Conservation (phyloP, 2,329 filamentous ascomycete species). For the Nectriaceae sp. region DNA sequence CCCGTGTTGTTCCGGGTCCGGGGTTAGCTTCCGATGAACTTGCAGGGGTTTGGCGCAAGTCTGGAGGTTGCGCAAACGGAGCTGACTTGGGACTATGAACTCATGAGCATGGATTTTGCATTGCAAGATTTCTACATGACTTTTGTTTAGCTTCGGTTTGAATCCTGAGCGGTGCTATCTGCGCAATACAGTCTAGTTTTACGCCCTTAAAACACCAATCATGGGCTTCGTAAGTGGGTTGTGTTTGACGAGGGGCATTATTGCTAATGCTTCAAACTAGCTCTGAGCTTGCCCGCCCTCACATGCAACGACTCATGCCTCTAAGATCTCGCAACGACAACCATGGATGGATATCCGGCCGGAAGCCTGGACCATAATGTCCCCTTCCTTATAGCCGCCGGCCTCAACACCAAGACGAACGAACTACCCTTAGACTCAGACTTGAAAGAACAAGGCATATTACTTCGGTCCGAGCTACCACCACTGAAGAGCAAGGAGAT, state of each 20-base stretch:
- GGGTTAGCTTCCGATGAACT: conserved; percentile 13
- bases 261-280: conserved; percentile 22
- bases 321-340: conserved; percentile 19
- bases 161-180: not conserved
- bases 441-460: conserved; percentile 59
- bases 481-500: conserved; percentile 66
- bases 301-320: conserved; percentile 24
- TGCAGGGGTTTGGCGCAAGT: conserved; percentile 3
- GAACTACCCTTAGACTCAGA: conserved; percentile 48
- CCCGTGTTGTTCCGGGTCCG: conserved; percentile 36
- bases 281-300: conserved; percentile 20
- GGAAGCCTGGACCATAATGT: conserved; percentile 86
- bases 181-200: not conserved
- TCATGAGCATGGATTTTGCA: too few species aligned
- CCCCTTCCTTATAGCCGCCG: conserved; percentile 80
- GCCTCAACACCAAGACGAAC: conserved; percentile 55
- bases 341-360: conserved; percentile 77
- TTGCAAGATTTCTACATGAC: too few species aligned
- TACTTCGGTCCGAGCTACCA: conserved; percentile 72
- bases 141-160: too few species aligned
- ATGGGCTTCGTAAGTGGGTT: conserved; percentile 26
- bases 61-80: not conserved
- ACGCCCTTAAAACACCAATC: not conserved
- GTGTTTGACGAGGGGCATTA: conserved; percentile 28
- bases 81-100: too few species aligned